Evolutionary conservation across 257 asterid species (phyloP), one percentile per base, ranked within the genome.

Genomic region (Coffea canephora): DNA sequence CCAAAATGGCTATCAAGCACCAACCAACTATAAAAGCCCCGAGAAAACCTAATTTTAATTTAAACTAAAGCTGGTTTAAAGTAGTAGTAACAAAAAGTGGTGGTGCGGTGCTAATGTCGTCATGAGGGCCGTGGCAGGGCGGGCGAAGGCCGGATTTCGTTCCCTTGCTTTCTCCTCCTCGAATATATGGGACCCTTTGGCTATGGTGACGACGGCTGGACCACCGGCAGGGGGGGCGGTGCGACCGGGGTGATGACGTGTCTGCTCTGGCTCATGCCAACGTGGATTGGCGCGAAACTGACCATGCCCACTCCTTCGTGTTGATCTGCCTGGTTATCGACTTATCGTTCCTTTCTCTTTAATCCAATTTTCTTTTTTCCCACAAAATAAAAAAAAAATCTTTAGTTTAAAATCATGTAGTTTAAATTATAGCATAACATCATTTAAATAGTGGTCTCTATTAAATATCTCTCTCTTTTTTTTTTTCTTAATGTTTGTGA

Each of bases 231-330:
- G 0, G 8, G 61, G 2, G 31, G 49, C 46, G 78, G 87, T 15
- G 70, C 36, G 83, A 43, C n/a, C 46, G 3, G 45, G 52, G 61
- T 19, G 84, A 80, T 39, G 87, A 83, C 19, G 78, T 31, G 48
- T 54, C 87, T 71, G 75, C 86, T 71, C 41, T 86, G 55, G 76
- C 87, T 46, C 84, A 84, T 50, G 86, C 89, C 1, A 79, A 74
- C 80, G 83, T 84, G 0, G 93, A 83, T 31, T 87, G 88, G 88
- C 84, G 78, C 19, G 89, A 87, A 80, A 84, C 90, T 16, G 82
- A 86, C 43, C 27, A 65, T 15, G 84, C 81, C 68, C 91, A 87
- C 85, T 86, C 87, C 86, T 87, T 83, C 79, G 79, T 66, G 80
- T 82, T 69, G 87, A 87, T 77, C 85, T 89, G 74, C 89, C 87